Conservation (phyloP, 306 rosid genomes). For the Pueraria montana region DNA sequence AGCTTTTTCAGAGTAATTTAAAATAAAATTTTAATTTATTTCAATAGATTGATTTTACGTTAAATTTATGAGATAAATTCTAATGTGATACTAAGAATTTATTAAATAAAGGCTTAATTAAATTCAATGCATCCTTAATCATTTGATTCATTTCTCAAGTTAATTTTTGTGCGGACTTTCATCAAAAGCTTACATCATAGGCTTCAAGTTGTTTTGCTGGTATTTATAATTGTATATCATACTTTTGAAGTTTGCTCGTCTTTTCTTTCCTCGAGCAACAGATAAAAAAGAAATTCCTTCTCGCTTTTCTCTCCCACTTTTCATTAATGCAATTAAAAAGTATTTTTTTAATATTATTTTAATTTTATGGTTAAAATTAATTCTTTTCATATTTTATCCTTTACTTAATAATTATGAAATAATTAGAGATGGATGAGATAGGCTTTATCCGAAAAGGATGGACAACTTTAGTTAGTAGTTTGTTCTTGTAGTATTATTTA, state of each 20-base stretch:
- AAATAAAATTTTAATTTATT: too few species aligned
- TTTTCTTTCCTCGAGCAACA: background rate
- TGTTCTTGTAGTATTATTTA: background rate
- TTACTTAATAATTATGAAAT: constrained; percentile 31
- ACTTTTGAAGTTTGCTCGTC: background rate
- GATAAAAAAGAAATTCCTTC: background rate
- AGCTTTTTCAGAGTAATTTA: too few species aligned
- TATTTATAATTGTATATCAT: too few species aligned
- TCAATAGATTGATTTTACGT: too few species aligned
- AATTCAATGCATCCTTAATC: too few species aligned
- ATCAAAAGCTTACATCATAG: too few species aligned
- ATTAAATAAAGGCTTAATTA: too few species aligned
- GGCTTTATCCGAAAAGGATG: constrained; percentile 4
- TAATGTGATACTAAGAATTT: too few species aligned
- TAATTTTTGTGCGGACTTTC: too few species aligned
- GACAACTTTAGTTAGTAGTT: constrained; percentile 20
- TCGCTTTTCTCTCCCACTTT: background rate
- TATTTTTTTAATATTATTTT: background rate
- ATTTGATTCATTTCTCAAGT: too few species aligned
- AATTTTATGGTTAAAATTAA: background rate
- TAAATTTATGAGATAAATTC: too few species aligned
- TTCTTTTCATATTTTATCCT: background rate
- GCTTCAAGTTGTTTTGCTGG: too few species aligned
- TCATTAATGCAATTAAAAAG: background rate
- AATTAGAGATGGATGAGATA: constrained; percentile 23